Evolutionary conservation across 805 yeast species (phyloP), one percentile per base, ranked within the genome.

Genomic region (Cyberlindnera petersonii): DNA sequence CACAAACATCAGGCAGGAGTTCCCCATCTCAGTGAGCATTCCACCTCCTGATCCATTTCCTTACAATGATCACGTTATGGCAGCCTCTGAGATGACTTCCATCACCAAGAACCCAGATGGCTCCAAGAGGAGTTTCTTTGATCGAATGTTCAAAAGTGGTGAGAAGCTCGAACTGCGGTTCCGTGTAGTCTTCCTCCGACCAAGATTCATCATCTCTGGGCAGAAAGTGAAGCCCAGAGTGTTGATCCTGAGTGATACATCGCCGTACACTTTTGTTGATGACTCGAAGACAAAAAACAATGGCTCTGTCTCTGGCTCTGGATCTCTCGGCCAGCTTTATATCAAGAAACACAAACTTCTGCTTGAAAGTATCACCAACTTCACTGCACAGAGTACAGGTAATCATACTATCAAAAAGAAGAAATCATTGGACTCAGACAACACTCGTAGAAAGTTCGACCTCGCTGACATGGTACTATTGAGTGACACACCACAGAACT

Each of bases 31-130:
- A 6, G 37, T 39, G 15, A 33, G 37, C 24, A 39, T 39, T 6
- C 42, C 42, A 8, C 42, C 42, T 4, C 42, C 42, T 4, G 42
- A 39, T 15, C 42, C 42, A n/a, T 39, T 39, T 16, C 42, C 42
- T 7, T 32, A n/a, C 11, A 31, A 39, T 33, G 42, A 39, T 15
- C 20, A 29, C 10, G 42, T 39, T 6, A 16, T 39, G 26, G 42
- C 21, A 14, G 34, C 37, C 2, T 33, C 37, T n/a, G 37, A 39
- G 26, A 33, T 33, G 23, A 24, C 33, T 2, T 10, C 30, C 7
- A 6, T 39, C 11, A 29, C 20, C 9, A 39, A 39, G 33, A 26
- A 39, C 36, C 34, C 22, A 14, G 33, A 39, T 26, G 43, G 43
- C 4, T 17, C 31, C 2, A 10, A 24, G 8, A 15, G 17, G 9